phyloP scores from a whole-genome alignment of 768 basidiomycete genomes.

The Tricholoma terreum region DNA sequence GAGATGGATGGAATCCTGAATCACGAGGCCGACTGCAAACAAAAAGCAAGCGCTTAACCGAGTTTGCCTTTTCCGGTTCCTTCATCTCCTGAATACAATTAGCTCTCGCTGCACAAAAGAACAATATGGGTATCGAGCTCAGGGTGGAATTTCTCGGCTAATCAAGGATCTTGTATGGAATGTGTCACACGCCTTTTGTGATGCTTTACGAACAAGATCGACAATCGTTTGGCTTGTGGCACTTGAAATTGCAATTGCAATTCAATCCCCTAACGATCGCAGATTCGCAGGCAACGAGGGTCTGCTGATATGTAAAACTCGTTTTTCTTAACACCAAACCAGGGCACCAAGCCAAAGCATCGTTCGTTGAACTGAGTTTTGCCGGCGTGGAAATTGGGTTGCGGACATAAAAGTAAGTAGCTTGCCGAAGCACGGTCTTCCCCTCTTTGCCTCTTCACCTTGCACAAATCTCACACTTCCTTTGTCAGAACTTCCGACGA shows the following conservation, averaged over 20 bases:
- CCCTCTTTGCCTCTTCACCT: background rate
- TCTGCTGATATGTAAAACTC: background rate
- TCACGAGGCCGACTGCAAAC: slow-evolving; percentile 19
- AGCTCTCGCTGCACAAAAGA: background rate
- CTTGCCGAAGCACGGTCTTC: background rate
- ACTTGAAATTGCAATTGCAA: too few relatives aligned
- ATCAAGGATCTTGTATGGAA: background rate
- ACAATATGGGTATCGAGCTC: background rate
- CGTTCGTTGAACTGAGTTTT: background rate
- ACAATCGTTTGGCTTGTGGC: background rate
- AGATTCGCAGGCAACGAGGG: background rate
- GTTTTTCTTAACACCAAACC: background rate
- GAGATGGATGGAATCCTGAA: slow-evolving; percentile 9
- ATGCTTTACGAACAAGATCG: background rate
- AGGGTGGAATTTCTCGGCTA: background rate
- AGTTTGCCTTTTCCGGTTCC: slow-evolving; percentile 15
- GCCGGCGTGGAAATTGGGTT: background rate
- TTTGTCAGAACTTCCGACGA: background rate
- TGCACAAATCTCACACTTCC: too few relatives aligned
- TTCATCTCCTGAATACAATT: slow-evolving; percentile 19
- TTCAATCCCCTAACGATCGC: background rate
- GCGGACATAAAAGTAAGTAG: background rate
- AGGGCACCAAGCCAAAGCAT: background rate
- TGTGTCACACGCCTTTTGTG: background rate
- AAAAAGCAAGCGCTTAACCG: slow-evolving; percentile 18